Percentiles rank a stretch among this genome's conserved stretches.
These are phyloP conservation scores for Nicotiana undulata DNA, from an alignment of 257 asterid genomes.

Conservation along the genomic window DNA sequence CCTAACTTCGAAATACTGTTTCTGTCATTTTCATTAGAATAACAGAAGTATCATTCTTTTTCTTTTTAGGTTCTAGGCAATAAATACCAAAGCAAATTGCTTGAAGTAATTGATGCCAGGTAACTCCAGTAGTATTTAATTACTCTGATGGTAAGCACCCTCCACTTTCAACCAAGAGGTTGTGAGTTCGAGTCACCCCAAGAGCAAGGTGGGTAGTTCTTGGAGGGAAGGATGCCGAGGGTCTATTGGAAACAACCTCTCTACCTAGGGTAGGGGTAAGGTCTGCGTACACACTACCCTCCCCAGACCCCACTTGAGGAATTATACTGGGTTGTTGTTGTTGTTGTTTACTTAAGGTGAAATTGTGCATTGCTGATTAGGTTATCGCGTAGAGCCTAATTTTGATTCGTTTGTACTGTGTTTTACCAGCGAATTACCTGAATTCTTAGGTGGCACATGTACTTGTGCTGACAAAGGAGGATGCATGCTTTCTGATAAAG, in stretches of 20 bases:
- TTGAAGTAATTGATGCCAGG: conserved; percentile 89
- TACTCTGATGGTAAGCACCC: too few relatives aligned
- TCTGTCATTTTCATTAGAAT: neutral
- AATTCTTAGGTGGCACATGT: conserved; percentile 93
- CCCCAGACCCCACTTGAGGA: too few relatives aligned
- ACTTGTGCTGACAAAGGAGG: conserved; percentile 85
- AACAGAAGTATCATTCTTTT: neutral
- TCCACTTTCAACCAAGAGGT: too few relatives aligned
- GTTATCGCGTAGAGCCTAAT: neutral
- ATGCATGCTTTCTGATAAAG: conserved; percentile 86
- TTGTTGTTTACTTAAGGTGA: neutral
- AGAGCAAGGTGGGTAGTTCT: too few relatives aligned
- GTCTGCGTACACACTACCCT: too few relatives aligned
- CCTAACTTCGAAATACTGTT: neutral
- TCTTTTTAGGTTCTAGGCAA: conserved; percentile 64
- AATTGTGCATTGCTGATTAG: neutral
- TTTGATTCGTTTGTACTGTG: neutral
- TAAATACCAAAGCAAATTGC: conserved; percentile 92
- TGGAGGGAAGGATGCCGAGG: too few relatives aligned
- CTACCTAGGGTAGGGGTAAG: too few relatives aligned
- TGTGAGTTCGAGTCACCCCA: too few relatives aligned
- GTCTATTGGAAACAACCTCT: too few relatives aligned
- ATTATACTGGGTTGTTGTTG: too few relatives aligned
- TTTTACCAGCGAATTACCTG: conserved; percentile 77
- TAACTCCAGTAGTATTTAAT: conserved; percentile 8